phyloP scores from a whole-genome alignment of 805 yeast genomes.

The Candida orba region DNA sequence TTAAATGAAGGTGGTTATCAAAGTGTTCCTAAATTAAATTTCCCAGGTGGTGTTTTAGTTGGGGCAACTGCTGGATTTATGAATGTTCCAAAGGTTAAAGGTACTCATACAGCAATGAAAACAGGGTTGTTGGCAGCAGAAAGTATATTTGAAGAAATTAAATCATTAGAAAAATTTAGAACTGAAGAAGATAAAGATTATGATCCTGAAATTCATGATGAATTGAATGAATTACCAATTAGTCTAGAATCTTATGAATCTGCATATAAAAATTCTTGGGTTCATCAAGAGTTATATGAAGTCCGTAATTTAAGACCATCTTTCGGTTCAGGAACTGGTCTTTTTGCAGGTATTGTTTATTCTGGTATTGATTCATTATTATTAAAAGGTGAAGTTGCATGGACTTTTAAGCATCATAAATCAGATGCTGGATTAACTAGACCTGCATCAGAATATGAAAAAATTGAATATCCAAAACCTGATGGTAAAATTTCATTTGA shows the following conservation, averaged over 20 bases:
- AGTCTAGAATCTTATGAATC: slow-evolving; percentile 54
- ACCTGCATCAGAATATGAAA: slow-evolving; percentile 55
- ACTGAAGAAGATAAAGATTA: slow-evolving; percentile 36
- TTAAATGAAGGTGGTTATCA: slow-evolving; percentile 96
- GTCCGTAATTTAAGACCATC: slow-evolving; percentile 93
- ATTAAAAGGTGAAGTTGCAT: slow-evolving; percentile 74
- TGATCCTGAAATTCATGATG: slow-evolving; percentile 34
- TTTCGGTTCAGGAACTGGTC: slow-evolving; percentile 67
- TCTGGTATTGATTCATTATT: slow-evolving; percentile 80
- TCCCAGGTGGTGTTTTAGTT: slow-evolving; percentile 94
- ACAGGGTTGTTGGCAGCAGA: slow-evolving; percentile 96
- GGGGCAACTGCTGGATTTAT: slow-evolving; percentile 96
- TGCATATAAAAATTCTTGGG: slow-evolving; percentile 74
- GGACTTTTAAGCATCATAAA: slow-evolving; percentile 68
- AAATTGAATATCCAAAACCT: slow-evolving; percentile 90
- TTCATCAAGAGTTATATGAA: slow-evolving; percentile 70
- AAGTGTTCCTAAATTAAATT: slow-evolving; percentile 80
- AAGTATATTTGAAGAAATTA: slow-evolving; percentile 50
- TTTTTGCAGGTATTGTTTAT: slow-evolving; percentile 73
- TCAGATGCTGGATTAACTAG: slow-evolving; percentile 71
- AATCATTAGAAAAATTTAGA: slow-evolving; percentile 33
- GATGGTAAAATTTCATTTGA: slow-evolving; percentile 92
- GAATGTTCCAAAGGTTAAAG: slow-evolving; percentile 96
- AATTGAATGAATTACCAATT: slow-evolving; percentile 34
- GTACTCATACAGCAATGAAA: slow-evolving; percentile 96